Evolutionary conservation across 352 stramenopile species (phyloP).

Genomic region (Globisporangium yorkense): DNA sequence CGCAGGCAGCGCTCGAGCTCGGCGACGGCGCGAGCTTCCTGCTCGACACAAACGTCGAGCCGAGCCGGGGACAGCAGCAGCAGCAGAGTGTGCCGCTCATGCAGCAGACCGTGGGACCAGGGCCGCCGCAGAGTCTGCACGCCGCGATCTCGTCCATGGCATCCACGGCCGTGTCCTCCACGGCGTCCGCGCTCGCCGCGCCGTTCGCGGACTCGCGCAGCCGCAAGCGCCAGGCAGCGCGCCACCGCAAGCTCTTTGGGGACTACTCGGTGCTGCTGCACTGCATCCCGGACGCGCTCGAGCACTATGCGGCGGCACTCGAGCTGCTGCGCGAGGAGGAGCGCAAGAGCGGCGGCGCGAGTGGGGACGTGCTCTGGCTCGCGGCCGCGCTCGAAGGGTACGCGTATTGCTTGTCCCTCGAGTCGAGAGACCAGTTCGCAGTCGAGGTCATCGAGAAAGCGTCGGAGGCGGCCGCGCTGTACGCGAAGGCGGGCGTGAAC

Average conservation of each 20-base stretch:
- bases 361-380: conserved; percentile 70
- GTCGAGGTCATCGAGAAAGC: conserved; percentile 77
- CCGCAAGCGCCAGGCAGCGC: conserved; percentile 47
- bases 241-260: conserved; percentile 71
- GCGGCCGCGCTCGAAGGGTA: conserved; percentile 75
- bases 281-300: conserved; percentile 55
- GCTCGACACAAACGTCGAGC: conserved; percentile 74
- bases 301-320: conserved; percentile 64
- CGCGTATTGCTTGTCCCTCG: conserved; percentile 48
- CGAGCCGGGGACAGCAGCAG: conserved; percentile 18
- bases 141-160: conserved; percentile 12
- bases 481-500: conserved; percentile 50
- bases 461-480: conserved; percentile 62
- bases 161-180: conserved; percentile 20
- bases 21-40: conserved; percentile 42
- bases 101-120: conserved; percentile 9
- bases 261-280: conserved; percentile 72
- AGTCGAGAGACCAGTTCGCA: conserved; percentile 47
- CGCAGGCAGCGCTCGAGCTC: conserved; percentile 24
- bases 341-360: conserved; percentile 36
- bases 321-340: conserved; percentile 79
- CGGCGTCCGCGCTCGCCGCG: conserved; percentile 27
- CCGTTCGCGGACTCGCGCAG: conserved; percentile 38
- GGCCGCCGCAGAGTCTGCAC: conserved; percentile 7
- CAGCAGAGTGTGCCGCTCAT: conserved; percentile 15